Percentiles rank a stretch among this genome's conserved stretches.
Conservation (phyloP, 169 alveolate genomes). For the Plasmodium cynomolgi region DNA sequence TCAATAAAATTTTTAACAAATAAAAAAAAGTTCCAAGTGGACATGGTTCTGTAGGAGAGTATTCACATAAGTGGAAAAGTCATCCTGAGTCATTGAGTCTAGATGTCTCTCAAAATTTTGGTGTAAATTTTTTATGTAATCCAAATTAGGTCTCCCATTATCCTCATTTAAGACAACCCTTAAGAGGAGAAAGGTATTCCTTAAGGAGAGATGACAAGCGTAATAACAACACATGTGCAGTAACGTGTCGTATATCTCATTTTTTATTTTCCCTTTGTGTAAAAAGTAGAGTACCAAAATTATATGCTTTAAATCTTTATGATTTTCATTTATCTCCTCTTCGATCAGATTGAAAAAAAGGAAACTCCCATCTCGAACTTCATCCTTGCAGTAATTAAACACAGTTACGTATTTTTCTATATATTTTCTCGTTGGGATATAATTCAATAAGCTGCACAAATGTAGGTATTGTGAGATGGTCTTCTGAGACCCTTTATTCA, state of each 20-base stretch:
- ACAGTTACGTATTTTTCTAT: constrained; percentile 13
- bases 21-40: constrained; percentile 23
- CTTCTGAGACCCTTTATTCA: constrained; percentile 28
- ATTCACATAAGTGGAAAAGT: constrained; percentile 22
- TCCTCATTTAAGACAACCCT: constrained; percentile 13
- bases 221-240: constrained; percentile 59
- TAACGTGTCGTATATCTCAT: constrained; percentile 14
- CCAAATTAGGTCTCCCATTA: background rate
- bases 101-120: constrained; percentile 64
- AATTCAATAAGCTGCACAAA: constrained; percentile 33
- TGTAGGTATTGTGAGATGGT: constrained; percentile 43
- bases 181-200: constrained; percentile 32
- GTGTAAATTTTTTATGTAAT: constrained; percentile 5
- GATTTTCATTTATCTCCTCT: constrained; percentile 35
- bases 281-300: constrained; percentile 42
- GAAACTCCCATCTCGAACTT: background rate
- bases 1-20: constrained; percentile 20
- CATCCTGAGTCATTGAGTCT: background rate
- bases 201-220: constrained; percentile 18
- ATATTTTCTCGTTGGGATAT: constrained; percentile 49
- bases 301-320: constrained; percentile 40
- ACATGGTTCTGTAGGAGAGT: constrained; percentile 25
- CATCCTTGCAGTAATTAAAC: background rate
- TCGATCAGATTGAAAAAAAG: constrained; percentile 28
- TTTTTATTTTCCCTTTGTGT: constrained; percentile 52